These are phyloP conservation scores for Scenedesmus sp. DNA, from an alignment of 163 green algal genomes.

Conservation along the genomic window DNA sequence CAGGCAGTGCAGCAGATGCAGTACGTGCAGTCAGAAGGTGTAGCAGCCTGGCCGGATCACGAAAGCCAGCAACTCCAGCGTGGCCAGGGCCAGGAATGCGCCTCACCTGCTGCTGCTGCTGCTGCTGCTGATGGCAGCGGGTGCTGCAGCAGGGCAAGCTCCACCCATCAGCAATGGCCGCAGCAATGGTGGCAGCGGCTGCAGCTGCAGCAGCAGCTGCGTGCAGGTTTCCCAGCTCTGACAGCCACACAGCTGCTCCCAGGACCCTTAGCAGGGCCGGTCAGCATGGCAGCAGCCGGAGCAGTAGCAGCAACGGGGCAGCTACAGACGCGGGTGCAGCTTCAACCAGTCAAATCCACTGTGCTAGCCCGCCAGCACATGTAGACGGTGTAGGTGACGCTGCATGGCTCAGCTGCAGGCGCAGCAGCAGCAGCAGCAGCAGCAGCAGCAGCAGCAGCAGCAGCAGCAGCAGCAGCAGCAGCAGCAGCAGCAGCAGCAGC, in stretches of 20 bases:
- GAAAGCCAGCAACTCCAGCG: background rate
- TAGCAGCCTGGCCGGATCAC: background rate
- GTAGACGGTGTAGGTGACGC: background rate
- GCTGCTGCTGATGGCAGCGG: background rate
- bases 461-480: background rate
- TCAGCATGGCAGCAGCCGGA: background rate
- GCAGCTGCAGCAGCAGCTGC: conserved; percentile 1
- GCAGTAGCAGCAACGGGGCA: background rate
- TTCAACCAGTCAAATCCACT: background rate
- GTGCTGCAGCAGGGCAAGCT: background rate
- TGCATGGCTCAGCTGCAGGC: background rate
- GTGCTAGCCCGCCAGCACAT: background rate
- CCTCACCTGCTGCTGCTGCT: background rate
- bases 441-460: background rate
- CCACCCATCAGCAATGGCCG: background rate
- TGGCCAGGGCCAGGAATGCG: background rate
- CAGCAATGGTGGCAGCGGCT: conserved; percentile 5
- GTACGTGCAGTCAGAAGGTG: background rate
- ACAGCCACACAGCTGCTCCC: background rate
- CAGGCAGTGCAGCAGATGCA: conserved; percentile 1
- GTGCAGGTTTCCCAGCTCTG: background rate
- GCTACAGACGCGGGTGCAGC: background rate
- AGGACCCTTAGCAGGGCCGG: background rate
- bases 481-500: background rate
- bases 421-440: background rate